A percentile compares a stretch with the other conserved stretches of the same genome.
Conservation (phyloP, 2,329 filamentous ascomycete species). For the Exophiala dermatitidis region DNA sequence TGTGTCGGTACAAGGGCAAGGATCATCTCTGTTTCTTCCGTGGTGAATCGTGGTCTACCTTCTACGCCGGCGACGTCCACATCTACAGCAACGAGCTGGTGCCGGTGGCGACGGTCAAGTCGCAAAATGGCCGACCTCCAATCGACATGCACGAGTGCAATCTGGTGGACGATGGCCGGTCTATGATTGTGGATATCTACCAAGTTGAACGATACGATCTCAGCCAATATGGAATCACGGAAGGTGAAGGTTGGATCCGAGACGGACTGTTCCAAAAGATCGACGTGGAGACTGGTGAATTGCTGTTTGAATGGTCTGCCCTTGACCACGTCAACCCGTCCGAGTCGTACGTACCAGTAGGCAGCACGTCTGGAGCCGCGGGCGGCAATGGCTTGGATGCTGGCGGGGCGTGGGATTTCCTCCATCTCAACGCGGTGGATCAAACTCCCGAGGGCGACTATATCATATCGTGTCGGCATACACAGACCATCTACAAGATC, state of each 20-base stretch:
- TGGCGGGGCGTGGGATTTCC: constrained; percentile 40
- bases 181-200: constrained; percentile 36
- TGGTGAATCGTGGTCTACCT: background rate
- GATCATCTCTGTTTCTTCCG: constrained; percentile 3
- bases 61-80: background rate
- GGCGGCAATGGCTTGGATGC: constrained; percentile 40
- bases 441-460: constrained; percentile 37
- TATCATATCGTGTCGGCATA: constrained; percentile 37
- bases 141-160: constrained; percentile 48
- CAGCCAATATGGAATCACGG: background rate
- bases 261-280: constrained; percentile 42
- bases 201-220: constrained; percentile 13
- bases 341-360: constrained; percentile 40
- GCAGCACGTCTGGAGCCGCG: constrained; percentile 36
- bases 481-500: constrained; percentile 36
- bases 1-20: background rate
- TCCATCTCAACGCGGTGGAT: constrained; percentile 39
- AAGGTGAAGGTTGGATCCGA: constrained; percentile 5
- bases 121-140: constrained; percentile 3
- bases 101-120: background rate
- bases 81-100: constrained; percentile 2
- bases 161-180: constrained; percentile 36
- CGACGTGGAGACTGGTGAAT: constrained; percentile 45
- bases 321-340: constrained; percentile 48
- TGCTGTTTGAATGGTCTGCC: constrained; percentile 54